These are phyloP conservation scores for Euphorbia corollata DNA, from an alignment of 441 rosid genomes.

Conservation along the genomic window DNA sequence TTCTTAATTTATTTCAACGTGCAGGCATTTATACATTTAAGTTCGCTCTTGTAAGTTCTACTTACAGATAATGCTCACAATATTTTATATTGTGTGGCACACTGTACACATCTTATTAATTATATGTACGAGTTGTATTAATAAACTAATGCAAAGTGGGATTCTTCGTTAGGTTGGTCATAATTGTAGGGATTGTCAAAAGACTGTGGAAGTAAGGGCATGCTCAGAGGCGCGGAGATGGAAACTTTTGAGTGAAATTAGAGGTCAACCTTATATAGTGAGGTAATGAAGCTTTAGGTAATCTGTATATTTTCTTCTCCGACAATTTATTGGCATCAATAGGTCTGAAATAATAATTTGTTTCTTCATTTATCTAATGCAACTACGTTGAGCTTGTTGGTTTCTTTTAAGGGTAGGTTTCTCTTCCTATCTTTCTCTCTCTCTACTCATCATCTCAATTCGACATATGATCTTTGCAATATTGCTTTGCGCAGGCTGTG, in stretches of 20 bases:
- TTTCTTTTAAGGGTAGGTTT: no score
- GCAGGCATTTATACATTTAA: constrained; percentile 48
- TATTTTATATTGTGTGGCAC: constrained; percentile 4
- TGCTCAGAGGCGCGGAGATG: constrained; percentile 37
- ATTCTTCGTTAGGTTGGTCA: constrained; percentile 31
- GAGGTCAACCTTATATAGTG: constrained; percentile 15
- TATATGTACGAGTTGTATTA: not conserved
- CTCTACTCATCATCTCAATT: no score
- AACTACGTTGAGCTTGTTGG: not conserved
- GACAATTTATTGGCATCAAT: not conserved
- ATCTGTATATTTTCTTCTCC: not conserved
- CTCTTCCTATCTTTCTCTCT: no score
- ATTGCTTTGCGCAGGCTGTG: no score
- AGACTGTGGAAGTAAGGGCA: constrained; percentile 39
- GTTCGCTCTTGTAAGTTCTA: constrained; percentile 44
- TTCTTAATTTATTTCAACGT: constrained; percentile 31
- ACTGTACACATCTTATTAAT: not conserved
- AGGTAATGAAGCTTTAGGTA: constrained; percentile 28
- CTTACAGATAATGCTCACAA: not conserved
- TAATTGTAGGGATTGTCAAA: constrained; percentile 29
- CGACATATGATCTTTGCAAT: no score
- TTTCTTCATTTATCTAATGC: not conserved
- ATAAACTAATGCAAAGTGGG: constrained; percentile 12
- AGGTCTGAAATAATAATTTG: not conserved
- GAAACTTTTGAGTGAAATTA: constrained; percentile 30